Conservation (phyloP, 805 yeast genomes). For the Ogataea minuta region DNA sequence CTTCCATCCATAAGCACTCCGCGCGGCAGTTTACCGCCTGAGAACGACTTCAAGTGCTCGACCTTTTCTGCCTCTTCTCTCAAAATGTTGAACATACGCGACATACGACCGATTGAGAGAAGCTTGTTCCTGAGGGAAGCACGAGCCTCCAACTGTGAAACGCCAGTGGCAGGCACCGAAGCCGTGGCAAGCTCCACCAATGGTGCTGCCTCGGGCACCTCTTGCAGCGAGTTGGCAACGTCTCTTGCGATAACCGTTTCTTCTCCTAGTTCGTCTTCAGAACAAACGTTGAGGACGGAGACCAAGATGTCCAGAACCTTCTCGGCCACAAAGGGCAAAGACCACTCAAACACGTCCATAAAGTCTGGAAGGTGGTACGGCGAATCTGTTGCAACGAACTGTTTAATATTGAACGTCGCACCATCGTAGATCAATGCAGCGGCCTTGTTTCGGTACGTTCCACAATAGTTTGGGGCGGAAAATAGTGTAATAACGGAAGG, state of each 20-base stretch:
- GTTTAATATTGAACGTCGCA: constrained; percentile 90
- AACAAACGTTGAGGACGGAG: constrained; percentile 84
- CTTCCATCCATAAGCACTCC: constrained; percentile 83
- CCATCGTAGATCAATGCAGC: constrained; percentile 90
- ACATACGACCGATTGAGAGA: constrained; percentile 87
- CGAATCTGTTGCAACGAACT: constrained; percentile 84
- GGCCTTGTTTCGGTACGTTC: constrained; percentile 88
- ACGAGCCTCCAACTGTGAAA: constrained; percentile 32
- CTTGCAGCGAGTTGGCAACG: constrained; percentile 33
- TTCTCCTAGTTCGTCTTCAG: constrained; percentile 86
- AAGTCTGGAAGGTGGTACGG: constrained; percentile 97
- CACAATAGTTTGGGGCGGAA: constrained; percentile 92
- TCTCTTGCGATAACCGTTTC: constrained; percentile 51
- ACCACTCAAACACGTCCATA: constrained; percentile 97
- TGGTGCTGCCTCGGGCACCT: constrained; percentile 22
- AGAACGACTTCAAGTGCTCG: constrained; percentile 66
- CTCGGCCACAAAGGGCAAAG: constrained; percentile 94
- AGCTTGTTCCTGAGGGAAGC: constrained; percentile 71
- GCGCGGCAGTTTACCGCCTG: constrained; percentile 79
- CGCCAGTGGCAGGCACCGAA: constrained; percentile 3
- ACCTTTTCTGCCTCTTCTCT: constrained; percentile 88
- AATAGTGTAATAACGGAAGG: constrained; percentile 88
- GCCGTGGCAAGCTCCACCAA: constrained; percentile 29
- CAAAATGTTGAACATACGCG: constrained; percentile 85
- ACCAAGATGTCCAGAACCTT: constrained; percentile 91